Base-by-base conservation (phyloP, 2,329 filamentous ascomycete species). In the Fusarium cicatricum region DNA sequence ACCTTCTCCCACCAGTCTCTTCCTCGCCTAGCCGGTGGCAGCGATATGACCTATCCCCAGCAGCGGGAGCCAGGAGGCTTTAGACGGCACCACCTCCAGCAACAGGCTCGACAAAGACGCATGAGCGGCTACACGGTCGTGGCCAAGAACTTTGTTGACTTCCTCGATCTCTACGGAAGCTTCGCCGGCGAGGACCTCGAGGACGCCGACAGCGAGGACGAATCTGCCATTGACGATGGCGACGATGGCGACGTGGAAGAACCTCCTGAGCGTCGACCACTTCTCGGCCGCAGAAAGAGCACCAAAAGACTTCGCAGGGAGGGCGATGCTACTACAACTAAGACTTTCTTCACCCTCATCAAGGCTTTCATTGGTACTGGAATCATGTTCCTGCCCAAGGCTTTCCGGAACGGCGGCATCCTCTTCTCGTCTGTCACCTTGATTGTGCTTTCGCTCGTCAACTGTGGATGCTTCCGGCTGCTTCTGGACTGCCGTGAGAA, bases 361-460 rank as follows among this genome's bases (percentile, higher is more conserved):
- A 92, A 92, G 72, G 89, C 90, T 2, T 92, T 92, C 66, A 84
- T 92, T 49, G 90, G 90, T 41, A 92, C 90, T 1, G 90, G 90
- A 57, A 92, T 92, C 71, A 91, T 92, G 86, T 92, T 92, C 69
- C 72, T 92, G 38, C 90, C 90, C 40, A 92, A 91, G 70, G 90
- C 90, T 0, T 92, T 92, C 75, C 85, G 85, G 68, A 92, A 92
- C 62, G 90, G 90, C 31, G 90, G 90, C 19, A 87, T 92, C 45
- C 77, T 91, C 11, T 92, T 92, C 70, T 91, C 89, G 0, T 87
- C 86, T 0, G 74, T 91, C 43, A 87, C 87, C 0, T 82, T 92
- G 62, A 73, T 92, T 39, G 75, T 78, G 10, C 83, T 92, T 3
- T 87, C 90, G 2, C 70, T 83, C 16, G 75, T 92, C 63, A 90